Evolutionary conservation across 1,139 yeast genomes (phyloP).

Genomic region (Taphrina sp.): DNA sequence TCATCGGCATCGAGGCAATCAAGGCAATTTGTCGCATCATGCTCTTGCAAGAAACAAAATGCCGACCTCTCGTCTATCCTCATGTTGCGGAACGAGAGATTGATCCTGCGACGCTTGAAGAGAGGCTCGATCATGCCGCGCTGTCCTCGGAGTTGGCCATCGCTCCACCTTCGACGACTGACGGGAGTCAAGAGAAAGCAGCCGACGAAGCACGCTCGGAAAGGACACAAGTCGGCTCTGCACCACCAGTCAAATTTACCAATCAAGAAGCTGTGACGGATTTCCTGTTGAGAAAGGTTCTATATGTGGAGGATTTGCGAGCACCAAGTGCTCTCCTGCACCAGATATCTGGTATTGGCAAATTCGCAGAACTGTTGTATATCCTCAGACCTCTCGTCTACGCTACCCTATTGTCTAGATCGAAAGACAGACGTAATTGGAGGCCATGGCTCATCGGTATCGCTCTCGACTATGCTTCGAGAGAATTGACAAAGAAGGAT

Average conservation of each 20-base stretch:
- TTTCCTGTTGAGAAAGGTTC: constrained; percentile 41
- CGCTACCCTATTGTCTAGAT: constrained; percentile 42
- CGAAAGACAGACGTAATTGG: constrained; percentile 41
- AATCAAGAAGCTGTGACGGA: constrained; percentile 40
- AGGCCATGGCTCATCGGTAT: constrained; percentile 48
- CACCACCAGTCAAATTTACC: constrained; percentile 41
- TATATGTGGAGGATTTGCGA: constrained; percentile 45
- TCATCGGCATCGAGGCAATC: constrained; percentile 44
- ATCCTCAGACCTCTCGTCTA: constrained; percentile 47
- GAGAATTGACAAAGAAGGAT: constrained; percentile 39
- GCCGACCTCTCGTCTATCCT: constrained; percentile 43
- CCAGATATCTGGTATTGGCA: constrained; percentile 40
- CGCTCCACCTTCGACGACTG: not conserved
- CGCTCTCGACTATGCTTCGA: constrained; percentile 44
- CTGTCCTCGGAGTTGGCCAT: constrained; percentile 6
- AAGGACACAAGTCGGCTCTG: constrained; percentile 34
- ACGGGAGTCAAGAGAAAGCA: not conserved
- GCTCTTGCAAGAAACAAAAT: constrained; percentile 41
- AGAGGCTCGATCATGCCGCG: constrained; percentile 24
- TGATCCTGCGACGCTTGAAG: constrained; percentile 41
- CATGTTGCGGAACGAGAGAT: constrained; percentile 46
- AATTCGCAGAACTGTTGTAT: constrained; percentile 44
- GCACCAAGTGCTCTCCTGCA: constrained; percentile 44
- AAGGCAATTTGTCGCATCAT: constrained; percentile 43
- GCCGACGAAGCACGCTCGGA: not conserved